These are phyloP conservation scores for Macrolepiota fuliginosa DNA, from an alignment of 768 basidiomycete genomes.

Conservation along the genomic window DNA sequence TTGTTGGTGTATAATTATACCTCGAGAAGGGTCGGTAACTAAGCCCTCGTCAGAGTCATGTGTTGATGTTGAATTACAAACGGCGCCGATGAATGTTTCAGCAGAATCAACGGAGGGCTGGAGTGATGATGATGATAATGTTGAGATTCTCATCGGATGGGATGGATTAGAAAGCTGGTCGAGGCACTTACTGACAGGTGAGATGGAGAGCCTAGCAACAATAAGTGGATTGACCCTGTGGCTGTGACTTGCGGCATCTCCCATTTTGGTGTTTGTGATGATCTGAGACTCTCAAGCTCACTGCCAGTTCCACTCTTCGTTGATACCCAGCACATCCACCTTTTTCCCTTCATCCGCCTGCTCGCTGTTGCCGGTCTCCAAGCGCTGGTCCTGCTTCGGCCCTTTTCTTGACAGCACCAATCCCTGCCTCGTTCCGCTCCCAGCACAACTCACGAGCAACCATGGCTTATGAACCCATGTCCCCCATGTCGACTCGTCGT, in stretches of 20 bases:
- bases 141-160: background rate
- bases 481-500: constrained; percentile 70
- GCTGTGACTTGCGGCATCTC: constrained; percentile 7
- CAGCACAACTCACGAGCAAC: constrained; percentile 28
- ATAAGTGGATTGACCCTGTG: constrained; percentile 4
- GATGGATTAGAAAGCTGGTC: background rate
- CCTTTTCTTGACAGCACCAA: constrained; percentile 9
- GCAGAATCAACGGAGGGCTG: background rate
- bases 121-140: background rate
- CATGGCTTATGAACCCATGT: constrained; percentile 65
- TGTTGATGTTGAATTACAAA: background rate
- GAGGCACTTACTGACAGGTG: background rate
- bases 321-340: constrained; percentile 11
- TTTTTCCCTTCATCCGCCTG: constrained; percentile 9
- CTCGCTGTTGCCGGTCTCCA: constrained; percentile 21
- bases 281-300: constrained; percentile 1
- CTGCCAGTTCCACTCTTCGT: background rate
- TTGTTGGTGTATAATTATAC: background rate
- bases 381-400: constrained; percentile 16
- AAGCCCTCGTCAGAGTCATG: background rate
- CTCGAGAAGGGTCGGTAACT: background rate
- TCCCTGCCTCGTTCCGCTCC: constrained; percentile 18
- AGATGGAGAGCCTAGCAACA: background rate
- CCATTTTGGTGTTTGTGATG: constrained; percentile 9
- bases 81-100: background rate